Evolutionary conservation across 2,329 filamentous ascomycete genomes (phyloP).

Genomic region (Clathrospora elynae): DNA sequence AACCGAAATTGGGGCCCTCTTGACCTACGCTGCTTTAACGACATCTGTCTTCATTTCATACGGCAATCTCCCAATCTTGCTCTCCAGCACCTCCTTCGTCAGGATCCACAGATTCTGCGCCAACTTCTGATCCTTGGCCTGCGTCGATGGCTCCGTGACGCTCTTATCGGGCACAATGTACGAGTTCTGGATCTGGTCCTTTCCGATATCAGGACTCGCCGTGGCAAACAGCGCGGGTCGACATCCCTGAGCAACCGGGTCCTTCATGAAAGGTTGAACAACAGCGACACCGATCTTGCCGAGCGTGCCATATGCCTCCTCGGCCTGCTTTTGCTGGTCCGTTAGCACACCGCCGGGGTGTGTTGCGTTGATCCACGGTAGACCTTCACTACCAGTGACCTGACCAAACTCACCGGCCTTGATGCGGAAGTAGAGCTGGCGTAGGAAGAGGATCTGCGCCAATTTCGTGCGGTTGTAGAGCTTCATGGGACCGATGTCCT

Average conservation of each 20-base stretch:
- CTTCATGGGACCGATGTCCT: constrained; percentile 54
- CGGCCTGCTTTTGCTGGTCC: constrained; percentile 56
- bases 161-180: constrained; percentile 59
- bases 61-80: constrained; percentile 46
- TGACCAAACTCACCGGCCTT: constrained; percentile 37
- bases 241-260: constrained; percentile 56
- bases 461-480: constrained; percentile 59
- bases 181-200: constrained; percentile 53
- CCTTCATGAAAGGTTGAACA: constrained; percentile 56
- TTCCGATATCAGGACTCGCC: constrained; percentile 52
- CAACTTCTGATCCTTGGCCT: constrained; percentile 52
- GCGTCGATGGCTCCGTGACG: constrained; percentile 50
- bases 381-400: constrained; percentile 40
- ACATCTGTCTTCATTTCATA: constrained; percentile 35
- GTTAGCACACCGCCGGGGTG: constrained; percentile 58
- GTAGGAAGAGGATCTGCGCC: constrained; percentile 55
- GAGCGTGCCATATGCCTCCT: constrained; percentile 56
- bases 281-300: constrained; percentile 54
- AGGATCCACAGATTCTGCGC: constrained; percentile 54
- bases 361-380: constrained; percentile 57
- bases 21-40: constrained; percentile 7
- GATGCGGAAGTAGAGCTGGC: constrained; percentile 49
- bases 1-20: background rate
- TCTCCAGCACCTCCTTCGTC: constrained; percentile 52
- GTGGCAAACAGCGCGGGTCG: constrained; percentile 56